A percentile compares a stretch with the other conserved stretches of the same genome.
phyloP scores from a whole-genome alignment of 2,329 filamentous ascomycete species.

The Talaromyces sp. region DNA sequence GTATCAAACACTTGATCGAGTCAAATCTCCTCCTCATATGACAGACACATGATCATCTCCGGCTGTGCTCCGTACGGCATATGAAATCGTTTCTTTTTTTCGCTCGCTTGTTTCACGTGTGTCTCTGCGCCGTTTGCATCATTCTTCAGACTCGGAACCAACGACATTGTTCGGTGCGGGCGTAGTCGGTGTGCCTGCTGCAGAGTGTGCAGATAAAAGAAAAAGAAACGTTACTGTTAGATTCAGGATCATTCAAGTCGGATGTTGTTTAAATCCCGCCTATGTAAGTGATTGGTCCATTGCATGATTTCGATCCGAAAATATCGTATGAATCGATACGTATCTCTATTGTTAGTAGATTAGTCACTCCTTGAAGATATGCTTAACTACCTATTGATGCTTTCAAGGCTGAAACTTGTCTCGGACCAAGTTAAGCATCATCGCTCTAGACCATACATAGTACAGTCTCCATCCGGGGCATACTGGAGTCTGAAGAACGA shows the following conservation, averaged over 20 bases:
- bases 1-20: neutral
- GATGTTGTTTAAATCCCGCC: neutral
- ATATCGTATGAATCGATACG: neutral
- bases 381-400: neutral
- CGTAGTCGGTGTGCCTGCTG: conserved; percentile 7
- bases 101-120: conserved; percentile 1
- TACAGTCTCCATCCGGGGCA: neutral
- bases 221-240: neutral
- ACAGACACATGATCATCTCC: conserved; percentile 7
- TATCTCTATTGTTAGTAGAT: neutral
- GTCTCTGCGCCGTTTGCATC: neutral
- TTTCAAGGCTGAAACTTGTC: neutral
- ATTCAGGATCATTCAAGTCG: neutral
- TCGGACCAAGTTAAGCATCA: neutral
- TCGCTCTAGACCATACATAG: neutral
- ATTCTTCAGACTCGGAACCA: conserved; percentile 4
- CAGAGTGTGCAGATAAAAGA: neutral
- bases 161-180: neutral
- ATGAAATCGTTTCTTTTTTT: neutral
- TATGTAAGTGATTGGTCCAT: neutral
- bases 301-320: neutral
- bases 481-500: neutral
- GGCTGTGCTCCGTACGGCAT: neutral
- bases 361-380: neutral
- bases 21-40: neutral